phyloP scores from a whole-genome alignment of 2,329 filamentous ascomycete species.

The Alternaria arbusti region DNA sequence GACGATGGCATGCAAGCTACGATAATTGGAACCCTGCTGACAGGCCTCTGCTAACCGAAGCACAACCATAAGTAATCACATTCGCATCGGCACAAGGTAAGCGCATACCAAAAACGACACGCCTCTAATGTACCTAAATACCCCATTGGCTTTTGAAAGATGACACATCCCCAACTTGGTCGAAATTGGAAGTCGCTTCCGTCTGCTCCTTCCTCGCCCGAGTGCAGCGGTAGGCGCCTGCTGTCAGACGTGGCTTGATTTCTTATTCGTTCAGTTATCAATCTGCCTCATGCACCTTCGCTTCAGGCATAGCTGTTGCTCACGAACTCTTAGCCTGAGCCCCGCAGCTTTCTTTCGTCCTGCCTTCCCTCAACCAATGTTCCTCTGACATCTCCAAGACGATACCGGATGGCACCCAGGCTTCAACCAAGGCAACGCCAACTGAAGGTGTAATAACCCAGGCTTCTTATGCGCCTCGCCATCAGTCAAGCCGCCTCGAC shows the following conservation, averaged over 20 bases:
- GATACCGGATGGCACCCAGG: slow-evolving; percentile 50
- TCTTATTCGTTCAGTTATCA: background rate
- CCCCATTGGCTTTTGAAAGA: background rate
- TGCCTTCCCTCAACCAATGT: background rate
- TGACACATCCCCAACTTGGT: background rate
- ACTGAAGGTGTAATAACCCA: slow-evolving; percentile 1
- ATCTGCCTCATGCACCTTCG: background rate
- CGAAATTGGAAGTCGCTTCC: background rate
- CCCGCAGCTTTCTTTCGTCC: background rate
- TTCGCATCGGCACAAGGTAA: background rate
- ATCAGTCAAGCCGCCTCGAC: background rate
- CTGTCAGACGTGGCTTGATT: background rate
- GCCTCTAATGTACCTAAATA: background rate
- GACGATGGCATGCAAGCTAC: background rate
- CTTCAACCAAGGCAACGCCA: slow-evolving; percentile 20
- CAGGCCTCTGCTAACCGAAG: background rate
- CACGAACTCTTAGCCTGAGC: background rate
- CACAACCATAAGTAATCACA: background rate
- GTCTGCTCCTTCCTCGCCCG: background rate
- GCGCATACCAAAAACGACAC: background rate
- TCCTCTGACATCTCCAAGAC: slow-evolving; percentile 30
- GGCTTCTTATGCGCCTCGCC: background rate
- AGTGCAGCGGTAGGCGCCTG: background rate
- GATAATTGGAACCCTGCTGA: background rate
- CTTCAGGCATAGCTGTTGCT: background rate